Conservation (phyloP, 495 filamentous ascomycete species). For the Daldinia bambusicola region DNA sequence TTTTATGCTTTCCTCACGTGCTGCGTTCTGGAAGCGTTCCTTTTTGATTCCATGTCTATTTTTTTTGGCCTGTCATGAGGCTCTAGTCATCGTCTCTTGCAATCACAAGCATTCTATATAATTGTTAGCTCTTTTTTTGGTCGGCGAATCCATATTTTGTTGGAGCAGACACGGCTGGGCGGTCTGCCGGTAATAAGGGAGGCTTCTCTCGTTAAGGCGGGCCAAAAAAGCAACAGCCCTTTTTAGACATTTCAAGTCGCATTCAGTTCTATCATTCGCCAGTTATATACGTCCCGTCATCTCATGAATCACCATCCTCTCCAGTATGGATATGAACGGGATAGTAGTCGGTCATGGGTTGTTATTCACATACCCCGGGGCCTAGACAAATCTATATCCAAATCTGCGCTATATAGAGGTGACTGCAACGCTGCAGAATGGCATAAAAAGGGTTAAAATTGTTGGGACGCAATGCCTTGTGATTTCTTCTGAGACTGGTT, state of each 20-base stretch:
- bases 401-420: background rate
- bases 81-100: background rate
- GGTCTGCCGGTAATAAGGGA: background rate
- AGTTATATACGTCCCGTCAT: background rate
- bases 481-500: slow-evolving; percentile 23
- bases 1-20: background rate
- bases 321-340: slow-evolving; percentile 4
- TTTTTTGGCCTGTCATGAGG: background rate
- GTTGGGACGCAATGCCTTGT: slow-evolving; percentile 17
- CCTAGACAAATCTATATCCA: background rate
- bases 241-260: slow-evolving; percentile 5
- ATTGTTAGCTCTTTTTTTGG: background rate
- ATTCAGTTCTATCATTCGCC: slow-evolving; percentile 9
- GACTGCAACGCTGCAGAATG: slow-evolving; percentile 4
- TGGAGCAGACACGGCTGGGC: background rate
- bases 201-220: background rate
- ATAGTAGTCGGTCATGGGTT: slow-evolving; percentile 1
- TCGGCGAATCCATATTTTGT: background rate
- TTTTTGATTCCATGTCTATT: background rate
- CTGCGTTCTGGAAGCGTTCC: slow-evolving; percentile 4
- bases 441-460: background rate
- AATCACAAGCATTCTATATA: background rate
- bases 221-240: background rate
- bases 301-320: slow-evolving; percentile 7
- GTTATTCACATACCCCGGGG: slow-evolving; percentile 16